These are phyloP conservation scores for Clavaria fumosa DNA, from an alignment of 768 basidiomycete species.

Conservation along the genomic window DNA sequence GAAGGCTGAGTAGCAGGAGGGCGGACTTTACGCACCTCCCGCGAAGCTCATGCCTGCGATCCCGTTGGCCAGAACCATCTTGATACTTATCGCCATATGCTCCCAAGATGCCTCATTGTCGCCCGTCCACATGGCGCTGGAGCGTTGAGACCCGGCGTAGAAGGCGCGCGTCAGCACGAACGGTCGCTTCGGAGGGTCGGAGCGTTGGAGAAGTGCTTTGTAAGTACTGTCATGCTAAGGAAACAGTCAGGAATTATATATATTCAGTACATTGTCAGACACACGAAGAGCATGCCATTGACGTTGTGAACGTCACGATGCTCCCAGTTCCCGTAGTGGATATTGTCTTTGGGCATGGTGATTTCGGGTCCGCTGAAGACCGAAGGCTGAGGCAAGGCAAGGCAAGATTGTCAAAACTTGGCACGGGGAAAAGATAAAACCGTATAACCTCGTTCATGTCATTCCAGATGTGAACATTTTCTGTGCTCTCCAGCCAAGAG, in stretches of 20 bases:
- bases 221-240: constrained; percentile 68
- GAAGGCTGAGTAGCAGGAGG: no score
- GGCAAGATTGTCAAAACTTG: no score
- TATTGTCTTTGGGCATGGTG: constrained; percentile 42
- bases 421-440: not conserved
- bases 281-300: constrained; percentile 85
- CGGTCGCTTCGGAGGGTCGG: constrained; percentile 63
- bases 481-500: constrained; percentile 69
- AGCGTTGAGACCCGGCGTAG: constrained; percentile 90
- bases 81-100: constrained; percentile 85
- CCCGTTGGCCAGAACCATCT: constrained; percentile 82
- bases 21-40: constrained; percentile 60
- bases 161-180: constrained; percentile 94
- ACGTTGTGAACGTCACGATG: constrained; percentile 96
- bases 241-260: no score
- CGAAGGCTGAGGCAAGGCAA: constrained; percentile 74
- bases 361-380: constrained; percentile 99
- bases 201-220: constrained; percentile 63
- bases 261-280: no score
- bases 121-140: constrained; percentile 97
- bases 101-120: constrained; percentile 98
- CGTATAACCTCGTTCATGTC: constrained; percentile 91
- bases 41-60: constrained; percentile 85
- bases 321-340: constrained; percentile 94
- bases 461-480: constrained; percentile 89